Evolutionary conservation across 177 flowering plant species (phyloP).

Genomic region (Vitis hybrid): DNA sequence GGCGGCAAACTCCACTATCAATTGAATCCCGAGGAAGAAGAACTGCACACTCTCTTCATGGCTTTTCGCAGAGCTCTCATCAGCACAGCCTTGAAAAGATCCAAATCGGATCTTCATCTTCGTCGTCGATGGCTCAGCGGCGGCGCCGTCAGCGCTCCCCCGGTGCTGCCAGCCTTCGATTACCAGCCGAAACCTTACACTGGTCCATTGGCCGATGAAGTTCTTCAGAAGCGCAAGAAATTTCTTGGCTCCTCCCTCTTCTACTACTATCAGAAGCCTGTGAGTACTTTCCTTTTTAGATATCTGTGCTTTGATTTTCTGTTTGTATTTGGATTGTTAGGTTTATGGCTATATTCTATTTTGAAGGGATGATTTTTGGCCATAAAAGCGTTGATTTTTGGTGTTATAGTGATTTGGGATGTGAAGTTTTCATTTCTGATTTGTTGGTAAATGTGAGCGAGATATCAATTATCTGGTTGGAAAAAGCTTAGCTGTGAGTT

Average conservation of each 20-base stretch:
- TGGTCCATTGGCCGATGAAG: slow-evolving; percentile 74
- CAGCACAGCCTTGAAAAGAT: slow-evolving; percentile 19
- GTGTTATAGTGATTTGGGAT: no score
- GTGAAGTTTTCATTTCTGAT: no score
- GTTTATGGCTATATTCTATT: neutral
- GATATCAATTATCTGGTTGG: no score
- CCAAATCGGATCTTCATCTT: slow-evolving; percentile 23
- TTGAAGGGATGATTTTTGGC: neutral
- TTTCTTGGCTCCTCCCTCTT: slow-evolving; percentile 88
- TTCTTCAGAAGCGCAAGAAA: slow-evolving; percentile 70
- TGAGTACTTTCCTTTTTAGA: slow-evolving; percentile 19
- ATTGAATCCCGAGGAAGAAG: no score
- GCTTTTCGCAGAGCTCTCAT: slow-evolving; percentile 26
- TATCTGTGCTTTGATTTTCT: neutral
- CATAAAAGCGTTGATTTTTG: no score
- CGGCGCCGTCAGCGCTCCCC: slow-evolving; percentile 22
- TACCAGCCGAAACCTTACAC: slow-evolving; percentile 67
- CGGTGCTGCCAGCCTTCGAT: slow-evolving; percentile 67
- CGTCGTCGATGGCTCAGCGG: neutral
- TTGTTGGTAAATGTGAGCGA: no score
- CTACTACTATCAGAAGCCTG: slow-evolving; percentile 86
- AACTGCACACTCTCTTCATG: slow-evolving; percentile 9
- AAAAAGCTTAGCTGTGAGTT: no score
- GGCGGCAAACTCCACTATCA: no score
- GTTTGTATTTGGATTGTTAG: neutral